Conservation (phyloP, 371 early-diverging fungal species). For the Apophysomyces trapeziformis region DNA sequence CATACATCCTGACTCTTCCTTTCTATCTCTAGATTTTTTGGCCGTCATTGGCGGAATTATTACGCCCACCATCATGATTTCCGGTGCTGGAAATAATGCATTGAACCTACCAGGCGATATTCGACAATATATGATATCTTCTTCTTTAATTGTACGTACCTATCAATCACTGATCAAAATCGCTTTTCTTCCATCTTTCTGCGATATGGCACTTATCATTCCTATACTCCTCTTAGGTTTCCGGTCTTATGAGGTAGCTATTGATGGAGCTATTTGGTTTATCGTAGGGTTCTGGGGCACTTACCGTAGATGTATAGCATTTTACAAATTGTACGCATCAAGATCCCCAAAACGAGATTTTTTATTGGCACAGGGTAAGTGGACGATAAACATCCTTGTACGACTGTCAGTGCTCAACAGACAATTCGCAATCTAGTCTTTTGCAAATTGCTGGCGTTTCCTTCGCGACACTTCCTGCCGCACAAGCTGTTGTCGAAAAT, state of each 20-base stretch:
- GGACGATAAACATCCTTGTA: background rate
- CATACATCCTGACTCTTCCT: background rate
- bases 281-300: background rate
- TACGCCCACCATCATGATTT: slow-evolving; percentile 53
- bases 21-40: slow-evolving; percentile 39
- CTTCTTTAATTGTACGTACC: slow-evolving; percentile 46
- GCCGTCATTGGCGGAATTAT: slow-evolving; percentile 58
- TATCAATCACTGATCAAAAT: background rate
- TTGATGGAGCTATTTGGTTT: background rate
- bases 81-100: slow-evolving; percentile 48
- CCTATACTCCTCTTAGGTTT: background rate
- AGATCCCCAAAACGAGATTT: slow-evolving; percentile 48
- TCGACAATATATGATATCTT: slow-evolving; percentile 56
- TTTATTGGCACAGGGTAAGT: slow-evolving; percentile 51
- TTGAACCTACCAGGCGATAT: slow-evolving; percentile 50
- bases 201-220: too few species aligned
- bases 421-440: slow-evolving; percentile 13
- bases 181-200: background rate
- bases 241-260: slow-evolving; percentile 35
- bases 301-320: slow-evolving; percentile 24
- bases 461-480: slow-evolving; percentile 43
- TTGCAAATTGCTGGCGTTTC: slow-evolving; percentile 45
- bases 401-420: background rate
- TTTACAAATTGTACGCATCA: slow-evolving; percentile 54
- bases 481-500: slow-evolving; percentile 37